Conservation (phyloP, 1,284 basidiomycete genomes). For the Irpex rosettiformis region DNA sequence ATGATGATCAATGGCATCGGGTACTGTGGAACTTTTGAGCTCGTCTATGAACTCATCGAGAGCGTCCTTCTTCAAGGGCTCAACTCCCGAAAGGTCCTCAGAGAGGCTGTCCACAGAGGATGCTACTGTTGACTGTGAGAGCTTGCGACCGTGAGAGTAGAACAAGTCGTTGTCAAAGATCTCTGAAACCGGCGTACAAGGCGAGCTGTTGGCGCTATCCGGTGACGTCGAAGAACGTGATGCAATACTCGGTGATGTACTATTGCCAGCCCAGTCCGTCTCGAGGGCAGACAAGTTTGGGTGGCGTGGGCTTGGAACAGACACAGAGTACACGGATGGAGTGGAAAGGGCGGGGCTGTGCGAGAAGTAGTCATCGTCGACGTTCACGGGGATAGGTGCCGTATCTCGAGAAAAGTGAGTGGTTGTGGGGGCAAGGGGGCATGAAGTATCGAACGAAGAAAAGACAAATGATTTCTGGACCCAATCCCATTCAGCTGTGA, state of each 20-base stretch:
- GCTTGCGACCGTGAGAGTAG: slow-evolving; percentile 13
- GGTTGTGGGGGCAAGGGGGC: slow-evolving; percentile 11
- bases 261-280: background rate
- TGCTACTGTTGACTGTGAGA: slow-evolving; percentile 20
- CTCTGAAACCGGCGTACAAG: slow-evolving; percentile 16
- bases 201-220: slow-evolving; percentile 10
- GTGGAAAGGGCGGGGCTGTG: slow-evolving; percentile 5
- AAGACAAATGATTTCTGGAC: slow-evolving; percentile 26
- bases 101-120: slow-evolving; percentile 20
- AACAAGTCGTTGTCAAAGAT: slow-evolving; percentile 19
- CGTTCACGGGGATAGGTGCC: slow-evolving; percentile 25
- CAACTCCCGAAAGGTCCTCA: background rate
- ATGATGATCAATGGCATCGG: background rate
- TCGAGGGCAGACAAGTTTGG: slow-evolving; percentile 3
- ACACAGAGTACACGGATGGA: slow-evolving; percentile 5
- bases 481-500: slow-evolving; percentile 30
- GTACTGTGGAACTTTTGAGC: background rate
- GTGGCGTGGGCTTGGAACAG: slow-evolving; percentile 5
- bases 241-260: background rate
- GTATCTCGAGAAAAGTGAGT: slow-evolving; percentile 5
- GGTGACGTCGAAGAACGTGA: background rate
- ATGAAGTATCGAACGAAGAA: slow-evolving; percentile 21
- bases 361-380: slow-evolving; percentile 17
- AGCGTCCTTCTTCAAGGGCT: background rate
- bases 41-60: background rate